phyloP scores from a whole-genome alignment of 129 eudicot species.

The Flaveria sonorensis region DNA sequence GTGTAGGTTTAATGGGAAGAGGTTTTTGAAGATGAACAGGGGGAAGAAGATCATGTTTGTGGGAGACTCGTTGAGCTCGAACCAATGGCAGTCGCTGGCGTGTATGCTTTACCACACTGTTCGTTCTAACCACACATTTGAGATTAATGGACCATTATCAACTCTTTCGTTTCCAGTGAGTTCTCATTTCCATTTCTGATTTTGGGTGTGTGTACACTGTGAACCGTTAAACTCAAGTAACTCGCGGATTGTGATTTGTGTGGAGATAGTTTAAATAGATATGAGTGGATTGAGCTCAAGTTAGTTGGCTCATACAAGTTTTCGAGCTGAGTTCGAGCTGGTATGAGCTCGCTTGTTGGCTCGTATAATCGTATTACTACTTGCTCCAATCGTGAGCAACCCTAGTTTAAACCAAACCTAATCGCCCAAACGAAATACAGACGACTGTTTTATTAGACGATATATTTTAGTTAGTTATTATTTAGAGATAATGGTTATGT shows the following conservation, averaged over 20 bases:
- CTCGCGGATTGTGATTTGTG: background rate
- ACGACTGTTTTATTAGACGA: too few relatives aligned
- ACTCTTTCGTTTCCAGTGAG: slow-evolving; percentile 62
- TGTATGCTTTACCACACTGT: slow-evolving; percentile 73
- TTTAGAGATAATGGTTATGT: too few relatives aligned
- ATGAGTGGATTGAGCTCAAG: background rate
- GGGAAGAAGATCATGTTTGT: slow-evolving; percentile 81
- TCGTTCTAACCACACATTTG: slow-evolving; percentile 52
- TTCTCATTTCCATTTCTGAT: background rate
- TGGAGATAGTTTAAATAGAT: background rate
- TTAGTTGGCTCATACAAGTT: background rate
- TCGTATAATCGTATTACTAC: too few relatives aligned
- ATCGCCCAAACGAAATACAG: too few relatives aligned
- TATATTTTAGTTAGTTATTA: too few relatives aligned
- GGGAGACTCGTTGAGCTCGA: slow-evolving; percentile 84
- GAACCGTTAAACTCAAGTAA: background rate
- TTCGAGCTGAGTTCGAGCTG: background rate
- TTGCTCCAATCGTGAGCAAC: too few relatives aligned
- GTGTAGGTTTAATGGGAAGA: slow-evolving; percentile 62
- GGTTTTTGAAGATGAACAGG: slow-evolving; percentile 51
- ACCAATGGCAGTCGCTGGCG: slow-evolving; percentile 75
- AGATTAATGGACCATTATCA: slow-evolving; percentile 41
- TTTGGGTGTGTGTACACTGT: too few relatives aligned
- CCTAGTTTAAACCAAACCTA: too few relatives aligned
- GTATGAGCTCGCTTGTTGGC: too few relatives aligned